A percentile compares a stretch with the other conserved stretches of the same genome.
These are phyloP conservation scores for Candida awuae DNA, from an alignment of 805 yeast genomes.

Conservation along the genomic window DNA sequence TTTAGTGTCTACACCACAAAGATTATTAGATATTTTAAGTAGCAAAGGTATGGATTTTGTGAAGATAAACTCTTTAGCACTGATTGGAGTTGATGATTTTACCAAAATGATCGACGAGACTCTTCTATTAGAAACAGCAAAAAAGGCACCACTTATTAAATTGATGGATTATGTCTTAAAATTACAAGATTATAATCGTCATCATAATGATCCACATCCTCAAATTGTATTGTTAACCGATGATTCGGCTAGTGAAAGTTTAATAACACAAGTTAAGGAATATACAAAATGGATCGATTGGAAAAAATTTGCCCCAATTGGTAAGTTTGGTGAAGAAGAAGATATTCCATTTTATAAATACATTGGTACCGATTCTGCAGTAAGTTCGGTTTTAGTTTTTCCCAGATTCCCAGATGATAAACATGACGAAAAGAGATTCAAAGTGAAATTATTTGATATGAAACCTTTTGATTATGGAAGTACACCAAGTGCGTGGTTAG, in stretches of 20 bases:
- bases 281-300: slow-evolving; percentile 43
- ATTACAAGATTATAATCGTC: slow-evolving; percentile 26
- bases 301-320: slow-evolving; percentile 24
- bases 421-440: slow-evolving; percentile 11
- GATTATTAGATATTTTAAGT: slow-evolving; percentile 29
- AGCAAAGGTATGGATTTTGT: slow-evolving; percentile 27
- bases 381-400: slow-evolving; percentile 19
- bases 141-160: slow-evolving; percentile 24
- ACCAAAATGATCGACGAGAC: slow-evolving; percentile 24
- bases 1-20: slow-evolving; percentile 30
- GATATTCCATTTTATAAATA: slow-evolving; percentile 18
- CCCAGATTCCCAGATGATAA: slow-evolving; percentile 15
- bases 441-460: slow-evolving; percentile 22
- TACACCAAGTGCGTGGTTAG: slow-evolving; percentile 16
- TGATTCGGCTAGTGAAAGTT: slow-evolving; percentile 30
- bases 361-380: slow-evolving; percentile 18
- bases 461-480: slow-evolving; percentile 20
- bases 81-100: slow-evolving; percentile 29
- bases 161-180: slow-evolving; percentile 27
- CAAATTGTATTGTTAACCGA: slow-evolving; percentile 24
- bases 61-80: slow-evolving; percentile 22
- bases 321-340: slow-evolving; percentile 17
- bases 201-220: slow-evolving; percentile 27
- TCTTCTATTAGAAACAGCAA: slow-evolving; percentile 13
- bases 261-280: slow-evolving; percentile 43